phyloP scores from a whole-genome alignment of 2,329 filamentous ascomycete species.

The Aureobasidium sp. region DNA sequence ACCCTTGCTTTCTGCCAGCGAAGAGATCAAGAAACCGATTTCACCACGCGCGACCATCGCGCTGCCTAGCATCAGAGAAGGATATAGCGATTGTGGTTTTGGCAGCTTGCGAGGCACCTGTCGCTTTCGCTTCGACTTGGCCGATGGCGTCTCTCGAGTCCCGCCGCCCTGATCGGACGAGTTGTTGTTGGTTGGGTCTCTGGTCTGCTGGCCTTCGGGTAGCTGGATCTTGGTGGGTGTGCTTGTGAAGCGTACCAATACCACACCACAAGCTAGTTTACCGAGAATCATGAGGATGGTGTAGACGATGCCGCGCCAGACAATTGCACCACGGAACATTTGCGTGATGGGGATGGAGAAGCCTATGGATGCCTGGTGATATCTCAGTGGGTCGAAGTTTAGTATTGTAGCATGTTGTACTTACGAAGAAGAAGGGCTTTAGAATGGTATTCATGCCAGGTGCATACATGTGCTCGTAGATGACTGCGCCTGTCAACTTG shows the following conservation, averaged over 20 bases:
- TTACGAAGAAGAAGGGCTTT: conserved; percentile 62
- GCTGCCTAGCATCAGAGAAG: conserved; percentile 57
- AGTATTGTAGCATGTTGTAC: not conserved
- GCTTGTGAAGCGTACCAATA: conserved; percentile 33
- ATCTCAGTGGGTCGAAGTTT: not conserved
- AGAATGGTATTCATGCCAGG: conserved; percentile 46
- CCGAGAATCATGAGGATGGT: conserved; percentile 59
- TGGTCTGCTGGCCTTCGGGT: not conserved
- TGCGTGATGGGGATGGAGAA: conserved; percentile 69
- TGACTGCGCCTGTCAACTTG: conserved; percentile 7
- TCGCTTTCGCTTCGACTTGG: conserved; percentile 17
- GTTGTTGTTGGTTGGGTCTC: not conserved
- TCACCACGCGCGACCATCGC: conserved; percentile 73
- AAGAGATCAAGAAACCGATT: conserved; percentile 70
- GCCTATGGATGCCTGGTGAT: conserved; percentile 57
- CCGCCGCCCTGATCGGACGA: too few species aligned
- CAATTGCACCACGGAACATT: conserved; percentile 56
- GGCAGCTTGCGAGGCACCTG: not conserved
- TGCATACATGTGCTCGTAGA: conserved; percentile 44
- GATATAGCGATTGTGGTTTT: conserved; percentile 52
- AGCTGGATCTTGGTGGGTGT: conserved; percentile 8
- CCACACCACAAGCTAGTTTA: conserved; percentile 37
- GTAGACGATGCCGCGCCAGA: conserved; percentile 71
- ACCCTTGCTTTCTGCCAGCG: conserved; percentile 53
- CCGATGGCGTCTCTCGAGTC: not conserved